Conservation (phyloP, 148 eudicot species). For the Beta vulgaris region DNA sequence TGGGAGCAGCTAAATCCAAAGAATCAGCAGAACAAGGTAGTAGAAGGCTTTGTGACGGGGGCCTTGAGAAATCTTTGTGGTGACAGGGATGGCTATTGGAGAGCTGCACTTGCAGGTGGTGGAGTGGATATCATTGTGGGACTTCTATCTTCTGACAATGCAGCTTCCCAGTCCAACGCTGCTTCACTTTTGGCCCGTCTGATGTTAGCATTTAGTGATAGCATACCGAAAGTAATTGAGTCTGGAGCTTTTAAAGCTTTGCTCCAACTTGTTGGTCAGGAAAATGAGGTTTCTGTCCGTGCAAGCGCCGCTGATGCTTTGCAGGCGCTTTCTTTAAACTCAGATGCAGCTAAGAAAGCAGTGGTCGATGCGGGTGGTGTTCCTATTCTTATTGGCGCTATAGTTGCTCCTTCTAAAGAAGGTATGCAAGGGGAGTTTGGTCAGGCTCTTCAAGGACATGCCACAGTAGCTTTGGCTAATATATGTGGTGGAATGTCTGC, state of each 20-base stretch:
- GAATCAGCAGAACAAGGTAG: slow-evolving; percentile 60
- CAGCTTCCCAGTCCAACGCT: slow-evolving; percentile 71
- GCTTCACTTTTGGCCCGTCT: slow-evolving; percentile 79
- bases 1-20: slow-evolving; percentile 67
- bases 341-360: slow-evolving; percentile 55
- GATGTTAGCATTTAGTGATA: slow-evolving; percentile 58
- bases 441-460: slow-evolving; percentile 65
- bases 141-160: slow-evolving; percentile 64
- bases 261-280: slow-evolving; percentile 55
- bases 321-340: slow-evolving; percentile 65
- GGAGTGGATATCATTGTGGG: slow-evolving; percentile 76
- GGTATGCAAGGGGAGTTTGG: slow-evolving; percentile 76
- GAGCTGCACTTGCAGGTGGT: slow-evolving; percentile 71
- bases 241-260: slow-evolving; percentile 67
- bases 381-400: slow-evolving; percentile 59
- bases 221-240: slow-evolving; percentile 60
- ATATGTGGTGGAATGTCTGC: slow-evolving; percentile 76
- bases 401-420: slow-evolving; percentile 87
- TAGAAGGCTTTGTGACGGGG: slow-evolving; percentile 78
- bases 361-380: slow-evolving; percentile 73
- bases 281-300: slow-evolving; percentile 63
- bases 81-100: slow-evolving; percentile 81
- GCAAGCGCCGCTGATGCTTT: slow-evolving; percentile 84
- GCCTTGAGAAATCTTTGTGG: slow-evolving; percentile 80
- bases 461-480: slow-evolving; percentile 66